Evolutionary conservation across 2,329 filamentous ascomycete genomes (phyloP), one percentile per base, ranked within the genome.

Genomic region (Zelopaecilomyces penicillatus): DNA sequence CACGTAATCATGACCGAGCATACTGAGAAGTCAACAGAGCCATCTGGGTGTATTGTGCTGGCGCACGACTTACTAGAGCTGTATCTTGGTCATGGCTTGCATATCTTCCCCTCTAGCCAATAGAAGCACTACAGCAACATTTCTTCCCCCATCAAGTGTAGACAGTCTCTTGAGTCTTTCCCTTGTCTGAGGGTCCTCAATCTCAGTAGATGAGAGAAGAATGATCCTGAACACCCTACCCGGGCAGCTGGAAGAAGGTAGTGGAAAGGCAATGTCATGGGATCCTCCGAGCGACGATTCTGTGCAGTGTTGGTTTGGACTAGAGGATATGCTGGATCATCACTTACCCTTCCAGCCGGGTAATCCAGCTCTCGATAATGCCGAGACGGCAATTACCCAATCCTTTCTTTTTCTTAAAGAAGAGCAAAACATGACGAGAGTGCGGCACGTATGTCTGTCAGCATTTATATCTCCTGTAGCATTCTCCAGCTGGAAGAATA

Each of bases 241-340:
- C 34, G 26, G 38, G n/a, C 26, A 37, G 29, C 30, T 36, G 19
- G 32, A 45, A 37, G 43, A 12, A 6, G 38, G 41, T 19, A 71
- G 43, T 4, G 60, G 59, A 33, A 77, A 59, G 10, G 67, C 67
- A 30, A 75, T 52, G 49, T 77, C 74, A 49, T 75, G 68, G 2
- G 19, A 19, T 19, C 62, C 65, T 11, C 59, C 53, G 3, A 76
- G 57, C 11, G 54, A 58, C 4, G 55, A 52, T 54, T 75, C 73
- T 76, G 39, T 5, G 31, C 41, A 32, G 26, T 5, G 34, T 34
- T n/a, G 44, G 29, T 12, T 26, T 11, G 12, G 6, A 19, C 10
- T 34, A 44, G 6, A 36, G 4, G 6, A 37, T 8, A 32, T 11
- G 19, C 19, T 19, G 26, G 34, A 26, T 7, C n/a, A 28, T 12